phyloP scores from a whole-genome alignment of 257 asterid genomes.

The Sherardia arvensis region DNA sequence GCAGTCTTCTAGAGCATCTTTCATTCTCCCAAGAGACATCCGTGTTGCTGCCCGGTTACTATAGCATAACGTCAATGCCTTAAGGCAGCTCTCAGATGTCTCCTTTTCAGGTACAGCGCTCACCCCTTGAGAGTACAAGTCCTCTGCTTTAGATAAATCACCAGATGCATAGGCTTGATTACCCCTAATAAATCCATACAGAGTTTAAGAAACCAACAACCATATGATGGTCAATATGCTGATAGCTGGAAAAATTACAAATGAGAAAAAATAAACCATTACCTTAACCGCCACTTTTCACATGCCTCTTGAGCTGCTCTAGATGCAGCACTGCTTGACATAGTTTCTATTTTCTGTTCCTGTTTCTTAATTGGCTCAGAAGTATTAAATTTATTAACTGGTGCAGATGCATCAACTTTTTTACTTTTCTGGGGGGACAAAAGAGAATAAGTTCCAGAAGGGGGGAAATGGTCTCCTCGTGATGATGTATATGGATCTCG shows the following conservation, averaged over 20 bases:
- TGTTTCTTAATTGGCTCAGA: slow-evolving; percentile 33
- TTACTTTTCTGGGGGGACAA: slow-evolving; percentile 35
- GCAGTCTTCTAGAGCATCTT: slow-evolving; percentile 92
- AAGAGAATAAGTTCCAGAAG: slow-evolving; percentile 37
- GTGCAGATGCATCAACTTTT: slow-evolving; percentile 29
- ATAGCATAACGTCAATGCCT: slow-evolving; percentile 80
- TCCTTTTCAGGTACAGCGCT: slow-evolving; percentile 56
- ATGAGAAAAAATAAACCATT: neutral
- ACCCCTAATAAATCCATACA: slow-evolving; percentile 54
- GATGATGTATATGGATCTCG: slow-evolving; percentile 38
- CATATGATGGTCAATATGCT: neutral
- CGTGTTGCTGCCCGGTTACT: slow-evolving; percentile 98
- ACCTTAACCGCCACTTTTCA: slow-evolving; percentile 96
- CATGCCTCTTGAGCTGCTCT: slow-evolving; percentile 80
- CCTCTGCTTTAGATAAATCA: slow-evolving; percentile 80
- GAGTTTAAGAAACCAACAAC: slow-evolving; percentile 9
- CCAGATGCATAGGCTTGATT: slow-evolving; percentile 92
- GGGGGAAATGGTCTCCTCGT: slow-evolving; percentile 34
- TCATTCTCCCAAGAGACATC: slow-evolving; percentile 80
- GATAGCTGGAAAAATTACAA: slow-evolving; percentile 3
- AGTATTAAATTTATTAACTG: slow-evolving; percentile 27
- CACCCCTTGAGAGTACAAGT: slow-evolving; percentile 72
- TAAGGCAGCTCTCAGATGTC: slow-evolving; percentile 62
- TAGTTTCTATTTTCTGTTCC: slow-evolving; percentile 28
- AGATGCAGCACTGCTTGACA: slow-evolving; percentile 35